These are phyloP conservation scores for Dispira simplex DNA, from an alignment of 192 early-diverging fungal species.

Conservation along the genomic window DNA sequence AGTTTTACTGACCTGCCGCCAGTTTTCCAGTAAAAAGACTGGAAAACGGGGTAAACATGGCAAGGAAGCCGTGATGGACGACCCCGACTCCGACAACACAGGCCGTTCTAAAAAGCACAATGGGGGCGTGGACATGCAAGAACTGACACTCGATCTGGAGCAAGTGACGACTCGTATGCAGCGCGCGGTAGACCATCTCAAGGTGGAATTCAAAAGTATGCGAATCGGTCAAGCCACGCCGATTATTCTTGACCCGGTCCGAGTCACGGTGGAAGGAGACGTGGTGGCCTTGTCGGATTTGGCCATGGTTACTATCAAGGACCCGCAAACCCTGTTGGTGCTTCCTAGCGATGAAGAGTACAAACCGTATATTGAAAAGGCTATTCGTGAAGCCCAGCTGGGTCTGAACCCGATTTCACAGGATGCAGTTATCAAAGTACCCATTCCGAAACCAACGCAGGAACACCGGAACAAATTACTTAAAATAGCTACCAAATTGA, in stretches of 20 bases:
- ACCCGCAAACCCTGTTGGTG: constrained; percentile 67
- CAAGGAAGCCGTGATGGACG: too few relatives aligned
- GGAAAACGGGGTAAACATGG: too few relatives aligned
- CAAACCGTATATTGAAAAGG: constrained; percentile 42
- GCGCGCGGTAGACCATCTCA: neutral
- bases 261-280: constrained; percentile 36
- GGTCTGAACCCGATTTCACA: constrained; percentile 68
- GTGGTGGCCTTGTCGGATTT: constrained; percentile 42
- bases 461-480: constrained; percentile 57
- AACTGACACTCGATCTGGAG: neutral
- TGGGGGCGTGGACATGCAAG: too few relatives aligned
- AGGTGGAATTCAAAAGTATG: constrained; percentile 1
- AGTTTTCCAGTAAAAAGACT: too few relatives aligned
- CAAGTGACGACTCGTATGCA: neutral
- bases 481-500: constrained; percentile 38
- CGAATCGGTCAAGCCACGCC: constrained; percentile 1
- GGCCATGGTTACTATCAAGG: constrained; percentile 66
- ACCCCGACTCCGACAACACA: too few relatives aligned
- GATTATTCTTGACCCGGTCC: constrained; percentile 53
- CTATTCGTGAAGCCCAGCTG: constrained; percentile 59
- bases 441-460: constrained; percentile 63
- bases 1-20: too few relatives aligned
- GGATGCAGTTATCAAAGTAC: constrained; percentile 50
- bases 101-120: too few relatives aligned
- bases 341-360: constrained; percentile 54